Evolutionary conservation across 495 filamentous ascomycete genomes (phyloP).

Genomic region (Hyaloscypha hepaticicola): DNA sequence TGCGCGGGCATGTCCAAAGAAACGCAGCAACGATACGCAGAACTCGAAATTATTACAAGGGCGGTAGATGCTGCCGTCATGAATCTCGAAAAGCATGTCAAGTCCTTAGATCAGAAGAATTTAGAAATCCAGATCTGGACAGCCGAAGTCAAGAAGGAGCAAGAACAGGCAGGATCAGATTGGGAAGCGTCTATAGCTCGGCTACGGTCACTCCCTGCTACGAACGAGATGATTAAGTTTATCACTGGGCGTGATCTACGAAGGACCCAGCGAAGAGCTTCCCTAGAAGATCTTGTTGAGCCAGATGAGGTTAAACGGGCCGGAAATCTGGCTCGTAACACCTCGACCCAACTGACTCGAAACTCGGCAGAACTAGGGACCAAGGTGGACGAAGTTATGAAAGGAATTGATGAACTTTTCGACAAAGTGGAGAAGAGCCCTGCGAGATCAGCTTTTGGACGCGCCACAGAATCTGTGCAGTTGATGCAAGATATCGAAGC

Average conservation of each 20-base stretch:
- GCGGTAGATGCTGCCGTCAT: conserved; percentile 74
- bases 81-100: conserved; percentile 78
- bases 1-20: conserved; percentile 57
- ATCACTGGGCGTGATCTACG: conserved; percentile 48
- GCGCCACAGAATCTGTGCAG: conserved; percentile 43
- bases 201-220: conserved; percentile 59
- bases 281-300: conserved; percentile 73
- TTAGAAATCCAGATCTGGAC: conserved; percentile 71
- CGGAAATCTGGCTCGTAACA: conserved; percentile 47
- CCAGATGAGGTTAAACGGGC: conserved; percentile 63
- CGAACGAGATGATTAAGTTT: conserved; percentile 49
- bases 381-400: conserved; percentile 43
- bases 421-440: conserved; percentile 47
- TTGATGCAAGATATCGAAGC: conserved; percentile 84
- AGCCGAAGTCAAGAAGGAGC: conserved; percentile 67
- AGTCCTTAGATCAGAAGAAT: conserved; percentile 69
- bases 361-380: conserved; percentile 49
- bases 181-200: conserved; percentile 68
- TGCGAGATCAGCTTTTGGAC: conserved; percentile 37
- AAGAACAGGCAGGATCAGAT: conserved; percentile 58
- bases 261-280: conserved; percentile 45
- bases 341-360: conserved; percentile 45
- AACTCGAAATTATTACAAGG: conserved; percentile 69
- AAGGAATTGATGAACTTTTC: conserved; percentile 46
- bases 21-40: conserved; percentile 50